Base-by-base conservation (phyloP, 1,284 basidiomycete genomes). In the Phlebopus sp. region DNA sequence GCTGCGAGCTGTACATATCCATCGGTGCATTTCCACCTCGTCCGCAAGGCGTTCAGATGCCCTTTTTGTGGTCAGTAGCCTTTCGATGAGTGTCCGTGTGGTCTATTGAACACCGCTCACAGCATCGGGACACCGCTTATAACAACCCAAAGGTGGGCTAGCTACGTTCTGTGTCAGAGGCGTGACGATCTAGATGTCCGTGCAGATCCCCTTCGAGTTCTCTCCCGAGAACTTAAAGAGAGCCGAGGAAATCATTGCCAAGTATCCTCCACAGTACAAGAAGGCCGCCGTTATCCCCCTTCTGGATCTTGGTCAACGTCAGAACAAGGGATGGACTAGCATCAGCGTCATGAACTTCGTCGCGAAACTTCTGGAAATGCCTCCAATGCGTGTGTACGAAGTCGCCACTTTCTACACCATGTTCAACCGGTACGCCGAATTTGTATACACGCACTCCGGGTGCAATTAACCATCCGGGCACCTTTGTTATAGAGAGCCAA, bases 341-440 rank as follows among this genome's bases (percentile, higher is more conserved):
- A 96, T 99, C 59, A 92, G 89, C 60, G 94, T 96, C 53, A 99
- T 99, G 96, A 98, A 99, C 74, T 92, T 94, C 61, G 88, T 99
- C 40, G 96, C 96, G 2, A 84, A 87, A 55, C 72, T 96, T 32
- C 78, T 99, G 46, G 92, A 92, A 63, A 92, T 99, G 85, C 92
- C 91, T 7, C 91, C 92, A 46, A 99, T 99, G 97, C 86, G 96
- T 15, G 97, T 99, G 5, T 99, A 99, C 70, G 97, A 99, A 73
- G 97, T 99, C 44, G 96, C 97, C 11, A 97, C 94, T 10, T 99
- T 99, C 75, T 99, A 99, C 72, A 99, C 96, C 57, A 98, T 99
- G 96, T 98, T 93, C 77, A 97, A 96, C 76, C 82, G 92, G 88
- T 88, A 51, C 60, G 77, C 49, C 14, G 38, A 42, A 9, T 14